Percentiles rank a stretch among this genome's conserved stretches.
Evolutionary conservation across 768 basidiomycete genomes (phyloP).

Genomic region (Leccinum barrowsii): DNA sequence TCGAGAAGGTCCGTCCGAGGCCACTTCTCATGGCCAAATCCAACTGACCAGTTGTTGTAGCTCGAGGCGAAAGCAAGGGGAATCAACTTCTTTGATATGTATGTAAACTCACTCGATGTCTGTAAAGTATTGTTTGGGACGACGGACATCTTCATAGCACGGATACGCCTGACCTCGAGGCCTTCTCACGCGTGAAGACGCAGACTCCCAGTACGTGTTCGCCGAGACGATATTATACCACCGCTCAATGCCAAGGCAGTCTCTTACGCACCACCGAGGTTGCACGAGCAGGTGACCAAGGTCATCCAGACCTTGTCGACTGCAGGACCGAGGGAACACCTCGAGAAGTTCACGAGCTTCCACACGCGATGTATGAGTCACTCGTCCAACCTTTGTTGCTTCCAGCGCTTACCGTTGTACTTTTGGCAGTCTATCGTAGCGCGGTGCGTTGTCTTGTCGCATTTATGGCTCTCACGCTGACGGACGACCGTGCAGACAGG

Average conservation of each 20-base stretch:
- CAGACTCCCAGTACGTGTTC: conserved; percentile 37
- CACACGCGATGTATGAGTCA: conserved; percentile 61
- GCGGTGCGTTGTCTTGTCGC: conserved; percentile 43
- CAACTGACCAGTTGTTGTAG: conserved; percentile 35
- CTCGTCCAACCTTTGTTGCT: not conserved
- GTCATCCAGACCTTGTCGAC: conserved; percentile 68
- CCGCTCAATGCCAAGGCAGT: conserved; percentile 30
- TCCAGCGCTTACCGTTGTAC: conserved; percentile 5
- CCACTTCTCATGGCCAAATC: not conserved
- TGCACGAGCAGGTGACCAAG: conserved; percentile 53
- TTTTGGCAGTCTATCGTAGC: conserved; percentile 65
- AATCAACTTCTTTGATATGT: conserved; percentile 87
- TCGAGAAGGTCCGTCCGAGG: conserved; percentile 65
- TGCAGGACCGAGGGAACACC: conserved; percentile 58
- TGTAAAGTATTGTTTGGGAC: not conserved
- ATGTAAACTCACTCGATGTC: conserved; percentile 21
- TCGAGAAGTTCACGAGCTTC: conserved; percentile 67
- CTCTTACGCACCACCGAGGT: conserved; percentile 56
- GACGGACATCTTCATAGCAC: conserved; percentile 46
- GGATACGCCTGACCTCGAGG: conserved; percentile 63
- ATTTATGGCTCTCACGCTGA: conserved; percentile 12
- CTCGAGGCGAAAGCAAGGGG: conserved; percentile 76
- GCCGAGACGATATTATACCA: not conserved
- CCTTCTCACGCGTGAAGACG: conserved; percentile 34
- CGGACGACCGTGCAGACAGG: conserved; percentile 50